These are phyloP conservation scores for Penicillium ucsense DNA, from an alignment of 495 filamentous ascomycete species.

Conservation along the genomic window DNA sequence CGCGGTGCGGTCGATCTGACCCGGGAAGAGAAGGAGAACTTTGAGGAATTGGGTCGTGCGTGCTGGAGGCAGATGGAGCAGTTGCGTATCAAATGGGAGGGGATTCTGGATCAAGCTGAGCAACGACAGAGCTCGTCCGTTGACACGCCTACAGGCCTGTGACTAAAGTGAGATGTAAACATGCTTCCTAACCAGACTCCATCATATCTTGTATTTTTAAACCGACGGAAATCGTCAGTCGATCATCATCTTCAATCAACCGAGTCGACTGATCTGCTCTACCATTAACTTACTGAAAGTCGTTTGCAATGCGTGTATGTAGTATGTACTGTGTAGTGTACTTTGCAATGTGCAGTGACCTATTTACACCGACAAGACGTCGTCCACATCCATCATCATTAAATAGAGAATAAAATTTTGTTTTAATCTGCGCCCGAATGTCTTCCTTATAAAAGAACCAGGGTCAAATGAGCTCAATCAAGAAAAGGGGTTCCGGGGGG, in stretches of 20 bases:
- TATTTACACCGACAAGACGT: conserved; percentile 34
- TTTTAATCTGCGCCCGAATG: conserved; percentile 5
- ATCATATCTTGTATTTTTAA: too few species aligned
- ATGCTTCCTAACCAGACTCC: too few species aligned
- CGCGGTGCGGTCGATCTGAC: conserved; percentile 49
- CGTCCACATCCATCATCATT: conserved; percentile 21
- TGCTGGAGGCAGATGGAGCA: conserved; percentile 82
- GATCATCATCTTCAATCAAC: too few species aligned
- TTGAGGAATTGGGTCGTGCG: conserved; percentile 62
- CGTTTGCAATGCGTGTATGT: conserved; percentile 1
- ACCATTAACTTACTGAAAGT: not conserved
- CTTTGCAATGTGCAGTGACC: conserved; percentile 12
- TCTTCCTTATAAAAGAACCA: conserved; percentile 5
- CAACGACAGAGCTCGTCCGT: not conserved
- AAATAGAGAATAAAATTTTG: conserved; percentile 17
- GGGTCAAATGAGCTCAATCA: conserved; percentile 2
- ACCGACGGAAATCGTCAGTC: too few species aligned
- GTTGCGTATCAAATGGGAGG: conserved; percentile 71
- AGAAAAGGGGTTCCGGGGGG: conserved; percentile 7
- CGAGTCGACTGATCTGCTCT: too few species aligned
- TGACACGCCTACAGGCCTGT: too few species aligned
- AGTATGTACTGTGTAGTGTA: conserved; percentile 5
- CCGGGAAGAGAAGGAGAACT: conserved; percentile 52
- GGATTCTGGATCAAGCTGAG: conserved; percentile 38
- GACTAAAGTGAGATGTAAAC: too few species aligned